Conservation (phyloP, 345 rosid genomes). For the Eucalyptus tenuipes region DNA sequence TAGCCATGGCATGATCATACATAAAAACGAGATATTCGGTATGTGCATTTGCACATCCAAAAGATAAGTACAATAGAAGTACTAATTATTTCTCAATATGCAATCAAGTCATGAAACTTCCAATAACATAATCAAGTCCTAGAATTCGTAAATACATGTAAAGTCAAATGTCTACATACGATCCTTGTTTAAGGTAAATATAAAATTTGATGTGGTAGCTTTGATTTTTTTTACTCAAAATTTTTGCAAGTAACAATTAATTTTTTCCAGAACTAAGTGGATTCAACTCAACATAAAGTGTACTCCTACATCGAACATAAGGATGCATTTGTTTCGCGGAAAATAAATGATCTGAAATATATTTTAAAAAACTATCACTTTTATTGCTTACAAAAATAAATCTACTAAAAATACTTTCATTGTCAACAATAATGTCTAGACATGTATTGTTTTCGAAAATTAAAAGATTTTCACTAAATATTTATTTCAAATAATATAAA, state of each 20-base stretch:
- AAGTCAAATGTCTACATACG: not conserved
- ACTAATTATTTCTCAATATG: not conserved
- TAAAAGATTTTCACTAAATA: not conserved
- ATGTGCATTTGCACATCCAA: not conserved
- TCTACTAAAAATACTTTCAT: not conserved
- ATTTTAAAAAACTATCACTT: not conserved
- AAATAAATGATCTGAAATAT: accelerated
- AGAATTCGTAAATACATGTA: not conserved
- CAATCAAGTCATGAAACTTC: not conserved
- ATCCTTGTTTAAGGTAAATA: not conserved
- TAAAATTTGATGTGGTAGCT: not conserved
- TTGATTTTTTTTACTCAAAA: not conserved
- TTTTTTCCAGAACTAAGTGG: not conserved
- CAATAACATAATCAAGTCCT: not conserved
- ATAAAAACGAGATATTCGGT: not conserved
- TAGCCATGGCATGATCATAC: not conserved
- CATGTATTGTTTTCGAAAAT: too few relatives aligned
- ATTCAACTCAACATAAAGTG: not conserved
- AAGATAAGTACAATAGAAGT: not conserved
- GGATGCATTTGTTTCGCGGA: accelerated
- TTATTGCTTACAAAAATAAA: not conserved
- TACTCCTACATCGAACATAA: accelerated
- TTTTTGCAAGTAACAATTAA: not conserved
- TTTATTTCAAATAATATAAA: too few relatives aligned
- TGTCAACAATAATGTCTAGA: not conserved